These are phyloP conservation scores for Geotrichum fermentans DNA, from an alignment of 1,139 yeast genomes.

Conservation along the genomic window DNA sequence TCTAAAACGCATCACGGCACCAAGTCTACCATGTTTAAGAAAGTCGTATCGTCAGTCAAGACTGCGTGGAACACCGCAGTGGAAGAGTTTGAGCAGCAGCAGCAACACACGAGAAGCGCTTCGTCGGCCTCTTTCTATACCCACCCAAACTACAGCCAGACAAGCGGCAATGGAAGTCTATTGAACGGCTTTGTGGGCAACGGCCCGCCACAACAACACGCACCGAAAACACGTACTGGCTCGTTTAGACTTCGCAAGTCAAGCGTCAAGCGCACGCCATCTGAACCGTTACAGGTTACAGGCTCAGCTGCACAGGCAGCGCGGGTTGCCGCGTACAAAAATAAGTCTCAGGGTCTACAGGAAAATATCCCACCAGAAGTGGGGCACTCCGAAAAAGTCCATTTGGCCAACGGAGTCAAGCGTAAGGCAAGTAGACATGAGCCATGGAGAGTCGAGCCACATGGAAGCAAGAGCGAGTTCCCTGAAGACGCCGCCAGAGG, in stretches of 20 bases:
- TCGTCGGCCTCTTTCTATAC: neutral
- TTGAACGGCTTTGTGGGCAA: neutral
- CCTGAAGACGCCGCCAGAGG: neutral
- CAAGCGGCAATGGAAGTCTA: neutral
- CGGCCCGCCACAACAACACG: too few species aligned
- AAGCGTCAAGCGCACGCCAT: neutral
- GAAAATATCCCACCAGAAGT: too few species aligned
- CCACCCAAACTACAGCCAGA: neutral
- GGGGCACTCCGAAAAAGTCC: neutral
- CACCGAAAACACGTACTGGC: neutral
- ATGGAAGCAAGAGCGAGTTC: neutral
- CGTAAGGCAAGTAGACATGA: neutral
- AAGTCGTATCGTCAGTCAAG: constrained; percentile 15
- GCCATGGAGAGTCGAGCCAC: neutral
- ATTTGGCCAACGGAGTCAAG: constrained; percentile 2
- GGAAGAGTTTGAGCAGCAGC: constrained; percentile 13
- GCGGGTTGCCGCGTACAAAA: neutral
- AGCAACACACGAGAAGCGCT: neutral
- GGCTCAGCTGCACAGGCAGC: neutral
- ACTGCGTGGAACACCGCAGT: constrained; percentile 13
- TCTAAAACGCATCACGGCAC: too few species aligned
- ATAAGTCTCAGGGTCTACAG: neutral
- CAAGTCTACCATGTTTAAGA: constrained; percentile 14
- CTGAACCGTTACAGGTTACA: neutral
- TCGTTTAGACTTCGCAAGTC: neutral